Percentiles rank a stretch among this genome's conserved stretches.
Evolutionary conservation across 2,329 filamentous ascomycete genomes (phyloP).

Genomic region (Fusarium solani-melongenae): DNA sequence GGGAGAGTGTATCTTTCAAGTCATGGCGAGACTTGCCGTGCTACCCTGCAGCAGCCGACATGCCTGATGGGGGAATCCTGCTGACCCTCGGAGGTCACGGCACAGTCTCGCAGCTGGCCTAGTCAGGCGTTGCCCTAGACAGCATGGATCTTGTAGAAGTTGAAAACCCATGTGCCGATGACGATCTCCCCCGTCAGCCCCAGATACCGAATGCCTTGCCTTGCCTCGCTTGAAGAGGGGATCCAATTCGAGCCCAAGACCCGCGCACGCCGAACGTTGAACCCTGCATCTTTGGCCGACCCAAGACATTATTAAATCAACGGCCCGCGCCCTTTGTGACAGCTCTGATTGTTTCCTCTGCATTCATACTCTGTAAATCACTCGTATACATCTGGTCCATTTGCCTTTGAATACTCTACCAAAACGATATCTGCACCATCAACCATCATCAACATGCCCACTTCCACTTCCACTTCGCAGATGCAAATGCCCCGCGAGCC

Average conservation of each 20-base stretch:
- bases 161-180: not conserved
- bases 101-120: conserved; percentile 3
- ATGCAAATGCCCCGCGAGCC: conserved; percentile 50
- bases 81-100: conserved; percentile 43
- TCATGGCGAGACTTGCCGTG: conserved; percentile 26
- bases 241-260: conserved; percentile 9
- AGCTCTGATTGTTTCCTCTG: conserved; percentile 11
- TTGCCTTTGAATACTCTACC: not conserved
- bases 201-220: not conserved
- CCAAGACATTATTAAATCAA: conserved; percentile 28
- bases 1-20: conserved; percentile 9
- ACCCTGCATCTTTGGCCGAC: conserved; percentile 20
- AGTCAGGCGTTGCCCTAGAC: conserved; percentile 25
- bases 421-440: not conserved
- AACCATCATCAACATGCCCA: conserved; percentile 26
- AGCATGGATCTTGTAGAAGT: not conserved
- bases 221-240: conserved; percentile 15
- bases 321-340: conserved; percentile 25
- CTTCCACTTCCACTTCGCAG: conserved; percentile 18
- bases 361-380: conserved; percentile 5
- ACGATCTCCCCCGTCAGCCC: conserved; percentile 11
- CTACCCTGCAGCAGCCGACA: conserved; percentile 10
- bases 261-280: conserved; percentile 18
- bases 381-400: not conserved
- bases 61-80: conserved; percentile 33